These are phyloP conservation scores for Exsudoporus frostii DNA, from an alignment of 768 basidiomycete genomes.

Conservation along the genomic window DNA sequence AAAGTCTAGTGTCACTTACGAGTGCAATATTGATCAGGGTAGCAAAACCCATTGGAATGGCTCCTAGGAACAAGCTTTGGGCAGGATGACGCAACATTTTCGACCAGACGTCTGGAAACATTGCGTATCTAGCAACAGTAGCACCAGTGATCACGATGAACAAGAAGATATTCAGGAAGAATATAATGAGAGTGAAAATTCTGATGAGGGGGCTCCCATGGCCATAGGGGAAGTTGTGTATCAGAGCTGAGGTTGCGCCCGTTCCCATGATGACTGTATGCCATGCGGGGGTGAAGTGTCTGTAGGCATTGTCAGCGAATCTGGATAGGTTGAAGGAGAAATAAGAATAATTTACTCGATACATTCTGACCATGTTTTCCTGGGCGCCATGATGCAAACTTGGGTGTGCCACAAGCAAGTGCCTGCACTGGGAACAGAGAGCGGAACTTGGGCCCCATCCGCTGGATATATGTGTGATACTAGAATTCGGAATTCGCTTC, in stretches of 20 bases:
- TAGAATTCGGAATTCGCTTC: conserved; percentile 10
- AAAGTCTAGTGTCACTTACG: conserved; percentile 22
- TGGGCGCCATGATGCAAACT: conserved; percentile 10
- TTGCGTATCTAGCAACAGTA: conserved; percentile 38
- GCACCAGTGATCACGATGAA: conserved; percentile 35
- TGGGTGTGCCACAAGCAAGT: neutral
- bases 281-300: conserved; percentile 48
- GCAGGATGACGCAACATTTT: conserved; percentile 45
- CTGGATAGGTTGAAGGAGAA: neutral
- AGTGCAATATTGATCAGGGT: conserved; percentile 42
- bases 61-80: conserved; percentile 45
- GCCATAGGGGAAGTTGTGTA: conserved; percentile 44
- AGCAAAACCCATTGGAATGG: conserved; percentile 43
- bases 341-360: conserved; percentile 26
- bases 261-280: conserved; percentile 49
- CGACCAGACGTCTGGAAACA: conserved; percentile 43
- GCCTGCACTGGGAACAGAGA: too few relatives aligned
- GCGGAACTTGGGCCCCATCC: neutral
- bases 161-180: conserved; percentile 39
- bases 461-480: neutral
- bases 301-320: conserved; percentile 11
- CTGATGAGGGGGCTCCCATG: conserved; percentile 32
- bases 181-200: conserved; percentile 35
- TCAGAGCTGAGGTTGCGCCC: conserved; percentile 38
- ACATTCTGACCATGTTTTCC: conserved; percentile 37